A percentile compares a stretch with the other conserved stretches of the same genome.
Evolutionary conservation across 2,329 filamentous ascomycete species (phyloP).

Genomic region (Trichoderma sp.): DNA sequence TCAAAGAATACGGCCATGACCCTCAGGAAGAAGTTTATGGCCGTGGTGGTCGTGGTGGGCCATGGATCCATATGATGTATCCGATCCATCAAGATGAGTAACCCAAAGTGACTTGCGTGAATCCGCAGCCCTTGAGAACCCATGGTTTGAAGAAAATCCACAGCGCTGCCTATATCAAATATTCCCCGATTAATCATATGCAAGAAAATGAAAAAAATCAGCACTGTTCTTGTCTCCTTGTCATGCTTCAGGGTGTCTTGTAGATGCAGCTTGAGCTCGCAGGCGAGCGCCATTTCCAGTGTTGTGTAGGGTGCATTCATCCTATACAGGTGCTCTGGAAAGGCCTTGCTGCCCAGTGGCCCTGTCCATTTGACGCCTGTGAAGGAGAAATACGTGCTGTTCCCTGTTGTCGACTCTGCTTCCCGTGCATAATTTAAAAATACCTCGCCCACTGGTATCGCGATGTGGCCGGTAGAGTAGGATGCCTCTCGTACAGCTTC

Average conservation of each 20-base stretch:
- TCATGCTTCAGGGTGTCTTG: not conserved
- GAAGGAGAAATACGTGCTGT: not conserved
- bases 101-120: not conserved
- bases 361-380: not conserved
- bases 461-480: not conserved
- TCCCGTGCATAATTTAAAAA: not conserved
- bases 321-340: not conserved
- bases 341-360: accelerated
- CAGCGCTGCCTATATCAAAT: not conserved
- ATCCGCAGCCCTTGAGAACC: not conserved
- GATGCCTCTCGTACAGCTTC: not conserved
- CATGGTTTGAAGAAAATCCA: not conserved
- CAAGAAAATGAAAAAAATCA: not conserved
- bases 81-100: not conserved
- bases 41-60: no score
- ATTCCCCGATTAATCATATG: not conserved
- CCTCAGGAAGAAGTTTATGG: not conserved
- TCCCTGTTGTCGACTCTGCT: not conserved
- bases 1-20: not conserved
- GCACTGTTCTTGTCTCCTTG: not conserved
- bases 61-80: not conserved
- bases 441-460: accelerated
- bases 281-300: not conserved
- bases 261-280: not conserved
- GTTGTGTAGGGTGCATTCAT: not conserved